Evolutionary conservation across 2,329 filamentous ascomycete genomes (phyloP), one percentile per base, ranked within the genome.

Genomic region (Claviceps purpurea): DNA sequence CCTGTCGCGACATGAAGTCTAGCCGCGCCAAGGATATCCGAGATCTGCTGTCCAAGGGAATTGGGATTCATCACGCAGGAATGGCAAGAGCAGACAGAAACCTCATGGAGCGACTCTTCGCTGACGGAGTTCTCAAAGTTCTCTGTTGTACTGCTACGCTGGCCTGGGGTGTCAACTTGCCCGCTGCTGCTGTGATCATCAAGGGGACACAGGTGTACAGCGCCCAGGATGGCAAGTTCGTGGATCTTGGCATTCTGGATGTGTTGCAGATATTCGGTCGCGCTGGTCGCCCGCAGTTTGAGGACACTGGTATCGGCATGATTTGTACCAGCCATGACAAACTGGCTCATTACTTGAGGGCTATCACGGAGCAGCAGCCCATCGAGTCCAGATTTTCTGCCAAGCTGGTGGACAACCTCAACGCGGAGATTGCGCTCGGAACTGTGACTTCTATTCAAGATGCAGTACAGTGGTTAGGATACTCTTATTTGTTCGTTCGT

Each of bases 151-250:
- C 93, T 2, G 93, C 93, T 11, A 98, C 93, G 1, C 76, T 98
- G 26, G 93, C 93, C 0, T 98, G 93, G 93, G 93, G 93, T 82
- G 91, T 98, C 64, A 98, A 98, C 68, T 79, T 98, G 68, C 93
- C 93, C 1, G 93, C 93, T 38, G 93, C 93, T 0, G 94, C 93
- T 0, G 93, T 98, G 49, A 79, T 98, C 50, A 98, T 98, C 76
- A 98, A 98, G 66, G 93, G 93, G 16, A 98, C 93, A 0, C 91
- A 97, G 63, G 80, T 98, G 0, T 98, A 98, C 70, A 97, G 90
- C 65, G 85, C 93, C 0, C 88, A 96, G 65, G 91, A 95, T 50
- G 93, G 93, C 68, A 95, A 95, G 68, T 97, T 96, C 60, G 85
- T 96, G 20, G 93, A 98, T 63, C 76, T 98, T 5, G 91, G 93